These are phyloP conservation scores for Kwoniella sp. DNA, from an alignment of 768 basidiomycete species.

Conservation along the genomic window DNA sequence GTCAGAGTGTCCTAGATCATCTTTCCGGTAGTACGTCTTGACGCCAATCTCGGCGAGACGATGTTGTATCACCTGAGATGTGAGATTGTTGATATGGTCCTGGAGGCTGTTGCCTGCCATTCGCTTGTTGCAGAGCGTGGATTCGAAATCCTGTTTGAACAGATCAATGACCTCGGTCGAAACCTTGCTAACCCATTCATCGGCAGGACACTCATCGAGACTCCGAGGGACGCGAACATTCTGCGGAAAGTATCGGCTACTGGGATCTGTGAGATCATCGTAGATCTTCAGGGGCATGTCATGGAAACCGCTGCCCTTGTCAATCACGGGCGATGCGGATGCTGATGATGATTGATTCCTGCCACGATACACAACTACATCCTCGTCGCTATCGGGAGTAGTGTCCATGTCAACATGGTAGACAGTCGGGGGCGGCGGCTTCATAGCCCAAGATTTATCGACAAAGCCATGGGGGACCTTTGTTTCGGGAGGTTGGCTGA, in stretches of 20 bases:
- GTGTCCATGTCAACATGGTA: not conserved
- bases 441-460: not conserved
- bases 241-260: not conserved
- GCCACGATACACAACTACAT: not conserved
- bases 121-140: not conserved
- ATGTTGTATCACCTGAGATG: not conserved
- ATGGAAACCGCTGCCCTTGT: too few relatives aligned
- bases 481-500: not conserved
- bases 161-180: not conserved
- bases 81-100: not conserved
- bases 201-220: not conserved
- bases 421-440: not conserved
- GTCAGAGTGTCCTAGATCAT: not conserved
- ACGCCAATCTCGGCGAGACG: not conserved
- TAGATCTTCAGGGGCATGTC: not conserved
- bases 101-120: not conserved
- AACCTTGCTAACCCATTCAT: conserved; percentile 1
- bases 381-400: not conserved
- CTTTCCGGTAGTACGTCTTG: not conserved
- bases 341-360: not conserved
- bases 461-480: not conserved
- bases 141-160: not conserved
- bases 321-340: too few relatives aligned
- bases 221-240: not conserved
- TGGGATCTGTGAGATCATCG: not conserved